Base-by-base conservation (phyloP, 2,329 filamentous ascomycete genomes). In the Hymenotorrendiella dingleyae region DNA sequence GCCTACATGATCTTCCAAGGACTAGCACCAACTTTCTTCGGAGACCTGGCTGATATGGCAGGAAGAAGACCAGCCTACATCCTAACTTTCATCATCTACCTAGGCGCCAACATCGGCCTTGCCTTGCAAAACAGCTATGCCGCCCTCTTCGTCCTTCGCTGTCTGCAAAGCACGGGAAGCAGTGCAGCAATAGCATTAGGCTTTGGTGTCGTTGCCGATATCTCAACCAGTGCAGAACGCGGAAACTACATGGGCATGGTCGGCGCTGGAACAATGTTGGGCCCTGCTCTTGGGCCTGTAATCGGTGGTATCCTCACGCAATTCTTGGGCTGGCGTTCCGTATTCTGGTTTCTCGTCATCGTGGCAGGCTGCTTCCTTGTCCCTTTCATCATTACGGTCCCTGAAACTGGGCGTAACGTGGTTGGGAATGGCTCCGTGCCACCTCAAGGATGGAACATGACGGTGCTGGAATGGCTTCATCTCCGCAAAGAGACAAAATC, bases 211-310 rank as follows among this genome's bases (percentile, higher is more conserved):
- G 75, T 90, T 11, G 80, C 82, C 1, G 86, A 93, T 54, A 72
- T 89, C 4, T 73, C 80, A 0, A 78, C 82, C 0, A 79, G 74
- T 34, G 72, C 76, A 0, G 83, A 91, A 60, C 69, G 86, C 53
- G 86, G 86, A 3, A 76, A 73, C 43, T 90, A 85, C 56, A 82
- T 90, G 67, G 84, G 78, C 38, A 73, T 80, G 46, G 76, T 80
- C n/a, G 76, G 19, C 74, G 84, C 59, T 74, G 79, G 51, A 36
- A 55, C 53, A n/a, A 59, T 59, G 54, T 58, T 73, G 16, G 69
- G 66, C 0, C 70, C 70, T 5, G 67, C 70, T 0, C 46, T 76
- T 7, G 71, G 69, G 0, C 73, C 74, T 0, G 64, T 73, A 0
- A 66, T 77, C 19, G 73, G 73, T 0, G 74, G 73, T 6, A 54